A percentile compares a stretch with the other conserved stretches of the same genome.
These are phyloP conservation scores for Cordyceps pruinosa DNA, from an alignment of 2,329 filamentous ascomycete species.

Conservation along the genomic window DNA sequence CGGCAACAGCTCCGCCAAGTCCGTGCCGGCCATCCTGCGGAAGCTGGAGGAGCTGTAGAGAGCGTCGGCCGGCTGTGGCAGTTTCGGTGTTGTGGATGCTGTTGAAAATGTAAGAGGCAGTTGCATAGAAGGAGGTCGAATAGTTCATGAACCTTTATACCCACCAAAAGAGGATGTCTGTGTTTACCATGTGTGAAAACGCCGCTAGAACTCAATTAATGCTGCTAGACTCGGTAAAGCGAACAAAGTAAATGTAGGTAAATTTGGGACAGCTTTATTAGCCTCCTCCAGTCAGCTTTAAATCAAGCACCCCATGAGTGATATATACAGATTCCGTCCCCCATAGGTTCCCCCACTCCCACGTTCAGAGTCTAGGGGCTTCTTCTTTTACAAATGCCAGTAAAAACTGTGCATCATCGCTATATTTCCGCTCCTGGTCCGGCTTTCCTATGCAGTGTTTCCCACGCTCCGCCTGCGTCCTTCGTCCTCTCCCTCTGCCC, in stretches of 20 bases:
- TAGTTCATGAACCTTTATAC: conserved; percentile 6
- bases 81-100: neutral
- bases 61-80: neutral
- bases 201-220: too few relatives aligned
- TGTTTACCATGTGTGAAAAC: neutral
- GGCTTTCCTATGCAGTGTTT: neutral
- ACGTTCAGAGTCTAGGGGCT: neutral
- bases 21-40: conserved; percentile 60
- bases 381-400: conserved; percentile 7
- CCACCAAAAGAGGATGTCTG: neutral
- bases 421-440: neutral
- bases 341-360: neutral
- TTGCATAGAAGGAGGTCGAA: neutral
- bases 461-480: too few relatives aligned
- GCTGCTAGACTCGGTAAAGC: neutral
- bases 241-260: neutral
- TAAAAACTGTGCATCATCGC: neutral
- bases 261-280: neutral
- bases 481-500: neutral
- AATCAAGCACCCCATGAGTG: neutral
- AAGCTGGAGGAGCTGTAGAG: conserved; percentile 50
- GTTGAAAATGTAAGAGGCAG: neutral
- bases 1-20: conserved; percentile 77
- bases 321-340: conserved; percentile 8
- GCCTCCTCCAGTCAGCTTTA: neutral